Conservation (phyloP, 257 asterid species). For the Henckelia pumila region DNA sequence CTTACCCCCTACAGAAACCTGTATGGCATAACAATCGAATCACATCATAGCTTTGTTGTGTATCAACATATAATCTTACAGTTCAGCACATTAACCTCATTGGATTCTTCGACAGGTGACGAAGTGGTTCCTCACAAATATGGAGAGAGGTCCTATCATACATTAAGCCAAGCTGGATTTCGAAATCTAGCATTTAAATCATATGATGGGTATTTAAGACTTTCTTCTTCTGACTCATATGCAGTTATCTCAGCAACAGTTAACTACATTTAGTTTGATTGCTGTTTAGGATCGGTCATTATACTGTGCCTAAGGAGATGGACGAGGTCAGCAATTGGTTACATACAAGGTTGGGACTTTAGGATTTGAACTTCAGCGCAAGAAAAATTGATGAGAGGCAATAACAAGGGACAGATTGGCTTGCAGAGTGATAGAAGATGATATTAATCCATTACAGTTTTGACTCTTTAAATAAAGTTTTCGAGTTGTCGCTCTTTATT, state of each 20-base stretch:
- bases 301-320: slow-evolving; percentile 88
- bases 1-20: background rate
- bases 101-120: slow-evolving; percentile 52
- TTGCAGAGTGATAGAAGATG: slow-evolving; percentile 30
- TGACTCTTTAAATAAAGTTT: slow-evolving; percentile 29
- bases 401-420: slow-evolving; percentile 30
- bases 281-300: slow-evolving; percentile 76
- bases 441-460: slow-evolving; percentile 29
- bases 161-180: slow-evolving; percentile 79
- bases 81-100: slow-evolving; percentile 4
- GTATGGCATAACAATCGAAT: background rate
- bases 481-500: slow-evolving; percentile 6
- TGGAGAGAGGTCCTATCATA: slow-evolving; percentile 71
- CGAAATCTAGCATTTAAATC: slow-evolving; percentile 59
- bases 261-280: background rate
- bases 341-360: slow-evolving; percentile 47
- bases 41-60: background rate
- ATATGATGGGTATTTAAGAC: slow-evolving; percentile 58
- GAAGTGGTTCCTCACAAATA: slow-evolving; percentile 73
- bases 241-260: background rate
- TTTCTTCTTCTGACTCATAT: slow-evolving; percentile 3
- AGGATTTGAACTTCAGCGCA: slow-evolving; percentile 30
- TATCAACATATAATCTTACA: background rate
- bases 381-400: slow-evolving; percentile 20
- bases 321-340: slow-evolving; percentile 86